A percentile compares a stretch with the other conserved stretches of the same genome.
phyloP scores from a whole-genome alignment of 176 grass and related monocot species.

The Carex myosuroides region DNA sequence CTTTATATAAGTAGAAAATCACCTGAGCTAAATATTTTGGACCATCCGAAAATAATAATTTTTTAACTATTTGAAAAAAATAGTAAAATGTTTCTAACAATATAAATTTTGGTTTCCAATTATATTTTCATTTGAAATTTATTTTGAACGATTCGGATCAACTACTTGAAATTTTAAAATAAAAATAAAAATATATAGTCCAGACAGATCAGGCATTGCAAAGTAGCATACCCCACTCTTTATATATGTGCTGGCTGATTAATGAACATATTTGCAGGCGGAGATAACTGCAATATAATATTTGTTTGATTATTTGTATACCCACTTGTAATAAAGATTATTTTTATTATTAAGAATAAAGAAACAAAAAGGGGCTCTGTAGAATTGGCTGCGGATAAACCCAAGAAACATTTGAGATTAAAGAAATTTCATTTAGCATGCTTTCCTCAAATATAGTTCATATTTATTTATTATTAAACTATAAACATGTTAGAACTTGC shows the following conservation, averaged over 20 bases:
- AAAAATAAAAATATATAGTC: no score
- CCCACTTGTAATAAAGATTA: neutral
- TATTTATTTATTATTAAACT: neutral
- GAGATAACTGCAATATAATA: neutral
- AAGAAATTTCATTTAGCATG: neutral
- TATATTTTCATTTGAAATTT: no score
- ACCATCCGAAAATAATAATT: no score
- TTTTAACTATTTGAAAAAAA: no score
- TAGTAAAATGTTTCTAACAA: no score
- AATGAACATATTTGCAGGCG: neutral
- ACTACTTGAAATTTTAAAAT: no score
- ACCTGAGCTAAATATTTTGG: no score
- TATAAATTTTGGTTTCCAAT: no score
- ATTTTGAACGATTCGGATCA: no score
- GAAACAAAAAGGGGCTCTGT: neutral
- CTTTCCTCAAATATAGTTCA: neutral
- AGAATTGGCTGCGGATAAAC: neutral
- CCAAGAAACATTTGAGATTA: neutral
- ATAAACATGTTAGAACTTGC: neutral
- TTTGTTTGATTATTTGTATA: neutral
- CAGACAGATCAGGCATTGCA: no score
- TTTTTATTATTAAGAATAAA: neutral
- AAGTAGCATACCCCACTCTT: no score
- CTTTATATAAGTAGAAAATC: no score
- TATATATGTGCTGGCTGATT: neutral